Base-by-base conservation (phyloP, 495 filamentous ascomycete genomes). In the Recurvomyces mirabilis region DNA sequence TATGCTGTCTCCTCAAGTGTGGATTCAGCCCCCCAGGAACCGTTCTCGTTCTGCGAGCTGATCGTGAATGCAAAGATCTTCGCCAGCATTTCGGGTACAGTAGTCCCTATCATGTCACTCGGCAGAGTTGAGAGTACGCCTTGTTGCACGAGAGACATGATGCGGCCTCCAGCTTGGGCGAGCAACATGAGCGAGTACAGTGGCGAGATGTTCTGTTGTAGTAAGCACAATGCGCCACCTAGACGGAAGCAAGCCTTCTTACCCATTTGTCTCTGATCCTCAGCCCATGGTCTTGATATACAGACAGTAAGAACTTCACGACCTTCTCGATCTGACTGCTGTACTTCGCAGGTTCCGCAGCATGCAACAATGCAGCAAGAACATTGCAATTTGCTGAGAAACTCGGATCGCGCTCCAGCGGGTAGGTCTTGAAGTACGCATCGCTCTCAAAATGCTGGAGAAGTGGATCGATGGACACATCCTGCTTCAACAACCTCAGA, bases 321-420 rank as follows among this genome's bases (percentile, higher is more conserved):
- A 30, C 21, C 40, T 43, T 43, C 21, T 43, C 40, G n/a, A 43
- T 43, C 21, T 43, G 40, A 21, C 12, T 20, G 26, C 14, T 21
- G 18, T 43, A 33, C 9, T 43, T 30, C 3, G 40, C 23, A 32
- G 40, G 40, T 4, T 32, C 31, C 18, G 28, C n/a, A 23, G 31
- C 40, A 20, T 43, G 40, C 4, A 43, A 18, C 11, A 70, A 47
- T 9, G 65, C 62, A 26, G 57, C 43, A 5, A 70, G 52, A 4
- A 66, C 59, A 50, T 67, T 67, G 49, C 67, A 69, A 40, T 70
- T 70, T 9, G 66, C 63, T 12, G 58, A 64, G 28, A 69, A 62
- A 30, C 57, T 67, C 5, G 62, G 51, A 35, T 63, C 61, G 7
- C 62, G 45, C 43, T 70, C 67, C 29, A 40, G 46, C 5, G 52